phyloP scores from a whole-genome alignment of 768 basidiomycete species.

The Mycena rosella region DNA sequence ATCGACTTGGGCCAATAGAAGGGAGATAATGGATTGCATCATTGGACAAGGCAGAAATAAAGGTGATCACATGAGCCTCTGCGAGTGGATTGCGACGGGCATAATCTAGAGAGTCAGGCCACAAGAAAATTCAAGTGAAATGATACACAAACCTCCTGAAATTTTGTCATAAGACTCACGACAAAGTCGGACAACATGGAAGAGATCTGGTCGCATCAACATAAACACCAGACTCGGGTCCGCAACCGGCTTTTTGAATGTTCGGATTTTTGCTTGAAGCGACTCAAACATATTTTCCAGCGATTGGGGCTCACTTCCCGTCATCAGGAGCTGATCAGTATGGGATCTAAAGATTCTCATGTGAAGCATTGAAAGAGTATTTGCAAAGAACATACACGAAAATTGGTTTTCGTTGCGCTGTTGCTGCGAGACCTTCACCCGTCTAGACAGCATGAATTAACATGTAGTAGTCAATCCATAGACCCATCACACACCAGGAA shows the following conservation, averaged over 20 bases:
- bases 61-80: slow-evolving; percentile 10
- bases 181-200: slow-evolving; percentile 14
- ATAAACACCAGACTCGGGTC: too few relatives aligned
- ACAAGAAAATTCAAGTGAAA: background rate
- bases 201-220: slow-evolving; percentile 11
- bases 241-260: slow-evolving; percentile 6
- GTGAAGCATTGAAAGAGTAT: background rate
- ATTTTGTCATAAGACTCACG: slow-evolving; percentile 32
- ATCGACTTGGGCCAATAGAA: slow-evolving; percentile 7
- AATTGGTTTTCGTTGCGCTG: slow-evolving; percentile 14
- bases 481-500: slow-evolving; percentile 8
- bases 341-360: background rate
- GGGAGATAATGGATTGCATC: slow-evolving; percentile 22
- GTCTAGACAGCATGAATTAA: slow-evolving; percentile 7
- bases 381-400: slow-evolving; percentile 8
- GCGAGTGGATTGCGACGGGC: slow-evolving; percentile 22
- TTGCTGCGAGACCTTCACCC: slow-evolving; percentile 23
- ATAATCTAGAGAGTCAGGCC: slow-evolving; percentile 6
- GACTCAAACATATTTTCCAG: slow-evolving; percentile 11
- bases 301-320: slow-evolving; percentile 7
- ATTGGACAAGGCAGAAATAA: slow-evolving; percentile 22
- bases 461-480: background rate
- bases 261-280: background rate
- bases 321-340: slow-evolving; percentile 26
- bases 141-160: slow-evolving; percentile 12